These are phyloP conservation scores for Elsinoe batatas DNA, from an alignment of 2,329 filamentous ascomycete genomes.

Conservation along the genomic window DNA sequence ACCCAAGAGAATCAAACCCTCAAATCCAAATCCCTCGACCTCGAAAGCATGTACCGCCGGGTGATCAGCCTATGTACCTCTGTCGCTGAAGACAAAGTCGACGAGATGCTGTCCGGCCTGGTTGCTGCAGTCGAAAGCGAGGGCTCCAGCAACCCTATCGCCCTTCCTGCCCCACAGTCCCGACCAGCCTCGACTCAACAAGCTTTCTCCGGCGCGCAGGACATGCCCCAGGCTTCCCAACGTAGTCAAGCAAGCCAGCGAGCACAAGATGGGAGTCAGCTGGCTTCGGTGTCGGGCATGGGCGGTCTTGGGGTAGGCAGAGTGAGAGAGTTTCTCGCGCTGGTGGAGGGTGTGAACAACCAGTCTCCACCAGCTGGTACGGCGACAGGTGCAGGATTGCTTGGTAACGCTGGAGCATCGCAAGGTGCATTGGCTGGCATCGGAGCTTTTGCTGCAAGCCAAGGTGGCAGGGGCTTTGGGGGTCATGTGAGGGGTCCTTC, in stretches of 20 bases:
- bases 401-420: not conserved
- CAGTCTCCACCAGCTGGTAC: not conserved
- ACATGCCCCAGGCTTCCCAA: not conserved
- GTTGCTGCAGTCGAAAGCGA: conserved; percentile 87
- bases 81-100: conserved; percentile 67
- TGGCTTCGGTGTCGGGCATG: conserved; percentile 16
- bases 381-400: not conserved
- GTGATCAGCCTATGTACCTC: conserved; percentile 82
- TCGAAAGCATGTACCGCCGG: conserved; percentile 78
- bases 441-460: not conserved
- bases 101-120: conserved; percentile 67
- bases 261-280: conserved; percentile 3
- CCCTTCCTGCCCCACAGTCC: not conserved
- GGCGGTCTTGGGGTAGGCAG: conserved; percentile 43
- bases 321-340: conserved; percentile 68
- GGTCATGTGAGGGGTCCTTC: not conserved
- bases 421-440: conserved; percentile 2
- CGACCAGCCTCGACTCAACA: not conserved
- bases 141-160: conserved; percentile 26
- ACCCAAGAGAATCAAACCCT: conserved; percentile 59
- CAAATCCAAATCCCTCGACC: conserved; percentile 68
- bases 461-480: not conserved
- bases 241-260: not conserved
- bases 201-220: not conserved
- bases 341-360: conserved; percentile 52